Conservation (phyloP, 2,329 filamentous ascomycete genomes). For the Penicillium sp. region DNA sequence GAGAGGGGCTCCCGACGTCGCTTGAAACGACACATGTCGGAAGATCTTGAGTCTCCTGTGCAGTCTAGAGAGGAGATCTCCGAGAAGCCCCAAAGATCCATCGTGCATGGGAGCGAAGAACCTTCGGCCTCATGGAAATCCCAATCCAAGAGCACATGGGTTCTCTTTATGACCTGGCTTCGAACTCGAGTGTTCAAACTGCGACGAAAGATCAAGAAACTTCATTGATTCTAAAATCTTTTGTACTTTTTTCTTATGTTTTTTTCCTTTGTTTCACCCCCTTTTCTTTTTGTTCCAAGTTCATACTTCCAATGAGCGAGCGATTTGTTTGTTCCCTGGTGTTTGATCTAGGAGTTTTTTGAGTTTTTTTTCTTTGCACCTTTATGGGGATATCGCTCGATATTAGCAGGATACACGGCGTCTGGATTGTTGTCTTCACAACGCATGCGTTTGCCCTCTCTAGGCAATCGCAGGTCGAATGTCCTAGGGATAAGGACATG, state of each 20-base stretch:
- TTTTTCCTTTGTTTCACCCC: not conserved
- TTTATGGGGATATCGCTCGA: slow-evolving; percentile 8
- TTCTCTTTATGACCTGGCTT: slow-evolving; percentile 58
- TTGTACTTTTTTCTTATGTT: slow-evolving; percentile 30
- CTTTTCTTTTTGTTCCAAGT: not conserved
- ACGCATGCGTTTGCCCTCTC: slow-evolving; percentile 1
- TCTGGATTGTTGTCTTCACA: slow-evolving; percentile 7
- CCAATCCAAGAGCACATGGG: slow-evolving; percentile 47
- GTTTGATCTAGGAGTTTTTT: slow-evolving; percentile 6
- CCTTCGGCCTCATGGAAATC: slow-evolving; percentile 32
- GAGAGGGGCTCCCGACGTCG: slow-evolving; percentile 46
- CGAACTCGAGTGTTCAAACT: slow-evolving; percentile 56
- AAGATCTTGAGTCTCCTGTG: slow-evolving; percentile 12
- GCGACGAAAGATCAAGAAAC: slow-evolving; percentile 37
- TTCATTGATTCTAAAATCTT: slow-evolving; percentile 18
- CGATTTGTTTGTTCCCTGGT: slow-evolving; percentile 11
- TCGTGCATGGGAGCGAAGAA: slow-evolving; percentile 5
- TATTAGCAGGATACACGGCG: slow-evolving; percentile 10
- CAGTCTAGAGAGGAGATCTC: slow-evolving; percentile 21
- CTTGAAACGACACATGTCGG: slow-evolving; percentile 37
- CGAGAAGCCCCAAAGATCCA: slow-evolving; percentile 20
- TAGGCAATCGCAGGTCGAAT: slow-evolving; percentile 10
- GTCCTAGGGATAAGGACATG: not conserved
- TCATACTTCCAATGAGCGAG: slow-evolving; percentile 11
- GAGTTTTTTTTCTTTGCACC: not conserved